Conservation (phyloP, 805 yeast genomes). For the Teunomyces barrocoloradensis region DNA sequence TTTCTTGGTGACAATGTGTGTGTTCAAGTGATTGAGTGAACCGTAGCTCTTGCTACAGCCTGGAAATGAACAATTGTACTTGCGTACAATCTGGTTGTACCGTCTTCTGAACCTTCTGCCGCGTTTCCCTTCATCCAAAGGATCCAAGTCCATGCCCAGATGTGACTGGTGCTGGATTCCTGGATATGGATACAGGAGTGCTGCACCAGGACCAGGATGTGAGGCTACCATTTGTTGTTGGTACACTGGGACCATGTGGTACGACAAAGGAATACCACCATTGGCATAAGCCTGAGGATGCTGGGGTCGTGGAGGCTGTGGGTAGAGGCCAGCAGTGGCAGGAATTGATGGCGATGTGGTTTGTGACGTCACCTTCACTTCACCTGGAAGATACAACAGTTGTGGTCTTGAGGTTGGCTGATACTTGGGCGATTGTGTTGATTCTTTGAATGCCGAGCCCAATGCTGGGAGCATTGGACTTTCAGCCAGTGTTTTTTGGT, state of each 20-base stretch:
- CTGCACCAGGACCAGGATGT: constrained; percentile 1
- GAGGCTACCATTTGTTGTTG: constrained; percentile 1
- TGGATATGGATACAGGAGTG: constrained; percentile 1
- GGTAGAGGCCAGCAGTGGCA: background rate
- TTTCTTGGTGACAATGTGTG: constrained; percentile 44
- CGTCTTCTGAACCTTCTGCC: constrained; percentile 36
- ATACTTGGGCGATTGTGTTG: background rate
- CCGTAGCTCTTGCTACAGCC: constrained; percentile 45
- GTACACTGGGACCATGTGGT: constrained; percentile 2
- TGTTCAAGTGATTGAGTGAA: constrained; percentile 41
- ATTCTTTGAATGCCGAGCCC: background rate
- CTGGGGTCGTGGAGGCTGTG: background rate
- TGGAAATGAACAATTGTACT: constrained; percentile 31
- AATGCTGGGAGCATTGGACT: background rate
- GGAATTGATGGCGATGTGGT: background rate
- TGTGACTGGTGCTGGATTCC: constrained; percentile 6
- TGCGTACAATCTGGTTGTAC: constrained; percentile 35
- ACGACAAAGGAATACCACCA: background rate
- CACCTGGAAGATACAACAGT: background rate
- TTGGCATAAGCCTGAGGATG: background rate
- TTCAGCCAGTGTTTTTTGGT: background rate
- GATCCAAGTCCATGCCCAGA: constrained; percentile 13
- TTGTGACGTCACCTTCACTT: background rate
- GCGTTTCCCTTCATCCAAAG: constrained; percentile 20
- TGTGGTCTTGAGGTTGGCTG: background rate